phyloP scores from a whole-genome alignment of 2,329 filamentous ascomycete species.

The Ophiocordyceps unilateralis region DNA sequence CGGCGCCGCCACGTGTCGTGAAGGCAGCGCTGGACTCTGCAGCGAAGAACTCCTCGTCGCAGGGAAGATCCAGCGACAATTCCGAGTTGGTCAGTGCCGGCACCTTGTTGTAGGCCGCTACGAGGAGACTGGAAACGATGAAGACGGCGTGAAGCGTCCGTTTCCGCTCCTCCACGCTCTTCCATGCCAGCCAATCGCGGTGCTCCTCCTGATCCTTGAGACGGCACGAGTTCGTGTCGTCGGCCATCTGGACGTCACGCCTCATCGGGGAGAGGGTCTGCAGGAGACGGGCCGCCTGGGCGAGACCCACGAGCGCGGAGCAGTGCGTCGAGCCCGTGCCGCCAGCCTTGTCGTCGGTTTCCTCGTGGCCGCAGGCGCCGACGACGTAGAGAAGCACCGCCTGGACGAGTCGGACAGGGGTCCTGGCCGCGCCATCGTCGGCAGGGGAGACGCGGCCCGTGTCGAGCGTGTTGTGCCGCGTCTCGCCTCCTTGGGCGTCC shows the following conservation, averaged over 20 bases:
- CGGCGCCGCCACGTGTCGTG: constrained; percentile 56
- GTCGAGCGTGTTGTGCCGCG: constrained; percentile 37
- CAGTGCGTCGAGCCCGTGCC: constrained; percentile 90
- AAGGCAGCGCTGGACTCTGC: constrained; percentile 74
- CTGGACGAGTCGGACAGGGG: constrained; percentile 88
- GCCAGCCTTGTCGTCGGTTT: constrained; percentile 75
- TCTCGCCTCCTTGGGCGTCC: constrained; percentile 52
- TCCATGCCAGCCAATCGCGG: constrained; percentile 69
- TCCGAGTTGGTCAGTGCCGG: constrained; percentile 89
- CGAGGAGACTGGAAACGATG: constrained; percentile 74
- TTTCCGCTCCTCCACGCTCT: constrained; percentile 74
- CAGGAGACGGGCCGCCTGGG: constrained; percentile 66
- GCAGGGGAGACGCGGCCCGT: too few relatives aligned
- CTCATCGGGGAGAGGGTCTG: constrained; percentile 26
- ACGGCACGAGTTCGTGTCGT: constrained; percentile 30
- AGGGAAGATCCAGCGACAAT: constrained; percentile 74
- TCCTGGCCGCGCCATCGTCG: constrained; percentile 43
- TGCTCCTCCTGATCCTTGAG: constrained; percentile 33
- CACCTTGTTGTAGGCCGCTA: constrained; percentile 83
- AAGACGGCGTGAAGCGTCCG: constrained; percentile 86
- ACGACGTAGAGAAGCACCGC: constrained; percentile 94
- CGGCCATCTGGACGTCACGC: constrained; percentile 40
- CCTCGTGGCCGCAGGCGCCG: constrained; percentile 89
- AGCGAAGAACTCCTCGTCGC: constrained; percentile 80
- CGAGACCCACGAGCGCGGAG: constrained; percentile 76